Base-by-base conservation (phyloP, 345 rosid species). In the Xanthoceras sorbifolium region DNA sequence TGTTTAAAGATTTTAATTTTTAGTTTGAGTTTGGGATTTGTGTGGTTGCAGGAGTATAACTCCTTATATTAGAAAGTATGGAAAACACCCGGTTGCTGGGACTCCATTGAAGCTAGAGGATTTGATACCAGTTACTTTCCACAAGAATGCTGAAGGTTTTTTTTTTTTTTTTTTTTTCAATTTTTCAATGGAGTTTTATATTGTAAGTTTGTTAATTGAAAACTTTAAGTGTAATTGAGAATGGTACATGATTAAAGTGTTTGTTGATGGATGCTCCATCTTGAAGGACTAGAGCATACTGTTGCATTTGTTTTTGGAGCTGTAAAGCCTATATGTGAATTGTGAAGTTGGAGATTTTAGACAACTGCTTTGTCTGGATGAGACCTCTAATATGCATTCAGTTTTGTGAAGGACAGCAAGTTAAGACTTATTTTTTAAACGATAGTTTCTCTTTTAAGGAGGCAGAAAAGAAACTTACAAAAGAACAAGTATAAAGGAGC, bases 11-110 rank as follows among this genome's bases (percentile, higher is more conserved):
- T 71, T 77, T 23, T 29, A 48, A 36, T 17, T 8, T 64, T 36
- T 5, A 29, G 69, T 31, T 62, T 29, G 31, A 44, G 22, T n/a
- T 12, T 63, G 44, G 59, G 25, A 50, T 48, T 69, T 46, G 26
- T 61, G 63, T 74, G 60, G 69, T 52, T 87, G 86, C 85, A 96
- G 99, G 89, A 67, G 78, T 44, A 91, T 96, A 75, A 79, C 90
- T 75, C 98, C 99, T 44, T 95, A 93, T 73, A 88, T 93, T 65
- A 82, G 89, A 83, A 96, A 93, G 82, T 87, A 86, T 34, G 97
- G 94, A 50, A 93, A 91, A 79, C 90, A 96, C 83, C 99, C 98
- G 0, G 98, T 96, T 50, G 88, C 94, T 0, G 97, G 98, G 80
- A 85, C 83, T 36, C 85, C 87, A 9, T 82, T 93, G 80, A 90